Evolutionary conservation across 257 asterid genomes (phyloP), one percentile per base, ranked within the genome.

Genomic region (Ligustrum vulgare): DNA sequence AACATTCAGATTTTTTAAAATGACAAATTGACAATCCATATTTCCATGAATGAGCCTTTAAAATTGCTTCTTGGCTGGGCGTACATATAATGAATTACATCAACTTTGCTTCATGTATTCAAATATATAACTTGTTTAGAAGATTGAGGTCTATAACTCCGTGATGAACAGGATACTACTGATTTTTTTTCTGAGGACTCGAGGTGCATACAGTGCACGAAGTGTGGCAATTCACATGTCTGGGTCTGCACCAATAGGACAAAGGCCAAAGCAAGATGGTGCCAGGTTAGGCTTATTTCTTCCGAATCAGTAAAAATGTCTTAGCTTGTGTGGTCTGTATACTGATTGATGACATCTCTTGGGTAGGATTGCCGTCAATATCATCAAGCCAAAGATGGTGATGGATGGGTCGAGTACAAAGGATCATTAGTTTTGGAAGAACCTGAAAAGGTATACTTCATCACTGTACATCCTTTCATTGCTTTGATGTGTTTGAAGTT

Each of bases 301-400:
- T 37, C 41, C 41, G 35, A 72, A 74, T 25, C 23, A 12, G 6
- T 65, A 63, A 49, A 49, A 49, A 49, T 70, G 2, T 54, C 11
- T 37, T n/a, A 43, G 22, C 67, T 25, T 70, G 34, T 64, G 78
- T 58, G 70, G 73, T 41, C 63, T 69, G 73, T 74, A 47, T 80
- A 6, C 75, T 31, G 71, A 80, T 66, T 72, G 64, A 71, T 68
- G 60, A 75, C 60, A 64, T 80, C 66, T 75, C 73, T 39, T 71
- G 80, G 69, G 75, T 70, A 94, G 98, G 99, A 94, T 85, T 94
- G 99, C 83, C 88, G 96, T 86, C 97, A 91, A 84, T 92, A 94
- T 86, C 99, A 94, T 79, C 97, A 91, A 80, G 98, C 98, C 75
- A 94, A 92, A 84, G 97, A 94, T 86, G 99, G 99, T 3, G 99